These are phyloP conservation scores for Punica granatum DNA, from an alignment of 345 rosid species.

Conservation along the genomic window DNA sequence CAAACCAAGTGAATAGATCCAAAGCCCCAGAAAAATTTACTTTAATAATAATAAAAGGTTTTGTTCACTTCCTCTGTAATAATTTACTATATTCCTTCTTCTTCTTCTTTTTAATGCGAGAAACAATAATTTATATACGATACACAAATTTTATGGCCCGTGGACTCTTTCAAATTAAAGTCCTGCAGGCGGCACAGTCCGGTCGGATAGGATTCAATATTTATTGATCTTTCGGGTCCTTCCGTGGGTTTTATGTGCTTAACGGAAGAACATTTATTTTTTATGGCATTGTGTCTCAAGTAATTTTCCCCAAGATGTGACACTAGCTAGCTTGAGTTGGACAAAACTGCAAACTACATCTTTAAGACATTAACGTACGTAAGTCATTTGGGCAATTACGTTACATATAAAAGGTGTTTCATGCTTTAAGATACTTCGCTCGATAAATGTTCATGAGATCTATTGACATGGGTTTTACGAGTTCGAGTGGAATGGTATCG, in stretches of 20 bases:
- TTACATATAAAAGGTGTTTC: too few relatives aligned
- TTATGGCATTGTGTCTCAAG: background rate
- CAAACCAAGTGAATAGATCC: background rate
- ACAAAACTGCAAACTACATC: too few relatives aligned
- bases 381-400: too few relatives aligned
- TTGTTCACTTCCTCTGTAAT: too few relatives aligned
- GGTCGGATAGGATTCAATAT: background rate
- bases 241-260: background rate
- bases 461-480: too few relatives aligned
- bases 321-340: background rate
- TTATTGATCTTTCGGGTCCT: background rate
- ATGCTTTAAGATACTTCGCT: too few relatives aligned
- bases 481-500: too few relatives aligned
- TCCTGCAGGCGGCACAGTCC: constrained; percentile 9
- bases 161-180: constrained; percentile 3
- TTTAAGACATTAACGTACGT: too few relatives aligned
- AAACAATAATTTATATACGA: background rate
- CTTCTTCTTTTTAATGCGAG: background rate
- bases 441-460: too few relatives aligned
- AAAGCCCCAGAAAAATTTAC: background rate
- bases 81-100: too few relatives aligned
- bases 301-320: background rate
- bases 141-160: background rate
- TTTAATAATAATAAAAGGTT: background rate
- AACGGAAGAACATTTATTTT: background rate